Percentiles rank a stretch among this genome's conserved stretches.
phyloP scores from a whole-genome alignment of 352 stramenopile species.

The Globisporangium rhizosaccharum region DNA sequence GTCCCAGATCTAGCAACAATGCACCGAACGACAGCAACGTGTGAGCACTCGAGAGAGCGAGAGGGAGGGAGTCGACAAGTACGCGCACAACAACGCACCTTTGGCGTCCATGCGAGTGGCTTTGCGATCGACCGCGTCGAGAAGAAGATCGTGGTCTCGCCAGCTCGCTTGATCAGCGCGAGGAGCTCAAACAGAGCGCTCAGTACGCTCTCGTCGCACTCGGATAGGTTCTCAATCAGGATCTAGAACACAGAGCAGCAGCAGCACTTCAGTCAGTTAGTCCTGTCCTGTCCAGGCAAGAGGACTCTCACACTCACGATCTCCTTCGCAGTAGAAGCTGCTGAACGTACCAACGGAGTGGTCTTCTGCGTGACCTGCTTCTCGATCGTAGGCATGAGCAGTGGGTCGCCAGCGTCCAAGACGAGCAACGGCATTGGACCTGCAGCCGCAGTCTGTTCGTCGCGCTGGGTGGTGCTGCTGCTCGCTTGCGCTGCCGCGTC shows the following conservation, averaged over 20 bases:
- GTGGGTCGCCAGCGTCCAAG: conserved; percentile 40
- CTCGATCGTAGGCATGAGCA: conserved; percentile 29
- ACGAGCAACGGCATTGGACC: conserved; percentile 15
- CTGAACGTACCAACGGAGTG: conserved; percentile 15
- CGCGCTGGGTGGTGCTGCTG: background rate
- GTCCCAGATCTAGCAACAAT: conserved; percentile 33
- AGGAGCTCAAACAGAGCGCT: conserved; percentile 35
- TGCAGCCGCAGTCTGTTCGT: conserved; percentile 8
- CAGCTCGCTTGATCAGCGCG: conserved; percentile 30
- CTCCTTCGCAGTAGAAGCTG: too few relatives aligned
- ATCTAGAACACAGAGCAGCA: conserved; percentile 20
- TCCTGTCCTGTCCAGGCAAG: too few relatives aligned
- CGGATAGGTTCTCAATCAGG: conserved; percentile 38
- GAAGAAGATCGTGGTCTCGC: conserved; percentile 37
- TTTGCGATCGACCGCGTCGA: conserved; percentile 27
- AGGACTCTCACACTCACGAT: too few relatives aligned
- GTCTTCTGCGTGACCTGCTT: conserved; percentile 34
- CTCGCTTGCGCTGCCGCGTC: background rate
- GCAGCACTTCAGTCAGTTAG: background rate
- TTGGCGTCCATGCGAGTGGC: conserved; percentile 36
- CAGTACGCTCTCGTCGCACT: conserved; percentile 34
- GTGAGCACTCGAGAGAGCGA: background rate
- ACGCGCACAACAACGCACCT: conserved; percentile 20
- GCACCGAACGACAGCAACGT: background rate
- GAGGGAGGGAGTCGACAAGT: background rate